These are phyloP conservation scores for Juglanconis sp. DNA, from an alignment of 2,329 filamentous ascomycete species.

Conservation along the genomic window DNA sequence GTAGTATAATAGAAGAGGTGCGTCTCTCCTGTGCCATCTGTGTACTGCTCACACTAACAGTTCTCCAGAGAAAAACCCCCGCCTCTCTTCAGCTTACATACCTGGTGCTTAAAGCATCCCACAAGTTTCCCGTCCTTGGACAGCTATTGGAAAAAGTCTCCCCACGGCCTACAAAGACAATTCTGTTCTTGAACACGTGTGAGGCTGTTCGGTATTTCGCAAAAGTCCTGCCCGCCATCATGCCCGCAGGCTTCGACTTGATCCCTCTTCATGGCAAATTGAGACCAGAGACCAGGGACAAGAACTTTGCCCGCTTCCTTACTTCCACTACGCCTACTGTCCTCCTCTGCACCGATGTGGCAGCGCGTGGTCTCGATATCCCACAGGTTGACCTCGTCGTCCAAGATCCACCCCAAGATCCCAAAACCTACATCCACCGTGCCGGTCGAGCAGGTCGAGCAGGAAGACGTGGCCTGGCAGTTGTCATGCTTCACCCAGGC, in stretches of 20 bases:
- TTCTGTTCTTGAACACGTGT: constrained; percentile 83
- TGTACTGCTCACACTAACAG: not conserved
- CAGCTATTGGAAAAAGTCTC: constrained; percentile 67
- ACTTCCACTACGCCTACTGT: constrained; percentile 72
- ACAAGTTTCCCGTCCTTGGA: constrained; percentile 74
- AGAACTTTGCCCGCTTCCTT: constrained; percentile 80
- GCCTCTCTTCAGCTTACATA: constrained; percentile 93
- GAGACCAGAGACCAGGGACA: constrained; percentile 78
- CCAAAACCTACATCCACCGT: constrained; percentile 93
- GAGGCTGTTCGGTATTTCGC: constrained; percentile 94
- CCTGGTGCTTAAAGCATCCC: constrained; percentile 67
- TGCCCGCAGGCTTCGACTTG: constrained; percentile 66
- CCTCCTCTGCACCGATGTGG: constrained; percentile 88
- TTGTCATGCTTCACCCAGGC: constrained; percentile 81
- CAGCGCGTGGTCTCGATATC: constrained; percentile 86
- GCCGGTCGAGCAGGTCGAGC: constrained; percentile 88
- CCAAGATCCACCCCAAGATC: constrained; percentile 80
- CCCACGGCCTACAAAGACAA: constrained; percentile 77
- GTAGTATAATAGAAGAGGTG: constrained; percentile 63
- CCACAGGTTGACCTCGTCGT: constrained; percentile 88
- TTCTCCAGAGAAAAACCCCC: constrained; percentile 66
- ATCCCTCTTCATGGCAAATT: constrained; percentile 91
- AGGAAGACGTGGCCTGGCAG: constrained; percentile 77
- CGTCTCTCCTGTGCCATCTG: not conserved
- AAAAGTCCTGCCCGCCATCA: constrained; percentile 68